Evolutionary conservation across 495 filamentous ascomycete genomes (phyloP).

Genomic region (Lepraria neglecta): DNA sequence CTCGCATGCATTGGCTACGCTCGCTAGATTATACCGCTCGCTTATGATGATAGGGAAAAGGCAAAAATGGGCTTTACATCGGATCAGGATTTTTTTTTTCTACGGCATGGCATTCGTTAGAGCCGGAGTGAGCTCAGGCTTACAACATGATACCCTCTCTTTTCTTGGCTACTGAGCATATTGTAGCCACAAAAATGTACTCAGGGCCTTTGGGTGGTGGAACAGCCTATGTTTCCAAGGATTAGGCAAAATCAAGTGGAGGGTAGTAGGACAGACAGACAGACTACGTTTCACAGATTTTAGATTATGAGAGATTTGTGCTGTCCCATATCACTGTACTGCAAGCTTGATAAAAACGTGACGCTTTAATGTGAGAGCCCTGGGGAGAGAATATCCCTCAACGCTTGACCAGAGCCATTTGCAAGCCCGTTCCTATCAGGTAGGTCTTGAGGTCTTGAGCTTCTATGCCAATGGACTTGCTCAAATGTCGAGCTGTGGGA

Average conservation of each 20-base stretch:
- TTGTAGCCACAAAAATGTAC: constrained; percentile 16
- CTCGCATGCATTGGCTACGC: constrained; percentile 14
- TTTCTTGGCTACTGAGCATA: constrained; percentile 13
- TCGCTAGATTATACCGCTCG: not conserved
- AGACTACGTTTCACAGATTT: not conserved
- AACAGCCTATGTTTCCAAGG: constrained; percentile 2
- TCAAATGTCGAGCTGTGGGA: not conserved
- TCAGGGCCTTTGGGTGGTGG: constrained; percentile 12
- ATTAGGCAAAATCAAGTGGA: not conserved
- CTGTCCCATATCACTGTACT: not conserved
- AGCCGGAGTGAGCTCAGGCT: constrained; percentile 15
- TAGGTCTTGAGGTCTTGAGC: too few species aligned
- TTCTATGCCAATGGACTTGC: not conserved
- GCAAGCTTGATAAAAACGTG: not conserved
- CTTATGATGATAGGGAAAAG: constrained; percentile 8
- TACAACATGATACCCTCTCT: constrained; percentile 24
- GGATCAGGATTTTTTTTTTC: constrained; percentile 1
- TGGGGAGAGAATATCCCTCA: too few species aligned
- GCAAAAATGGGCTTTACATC: constrained; percentile 12
- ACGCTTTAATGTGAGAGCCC: too few species aligned
- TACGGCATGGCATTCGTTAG: constrained; percentile 5
- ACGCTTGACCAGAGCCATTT: too few species aligned
- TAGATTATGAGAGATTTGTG: constrained; percentile 1
- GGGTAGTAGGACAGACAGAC: not conserved
- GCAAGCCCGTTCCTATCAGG: too few species aligned